phyloP scores from a whole-genome alignment of 2,329 filamentous ascomycete genomes.

The Sclerotinia spermophila region DNA sequence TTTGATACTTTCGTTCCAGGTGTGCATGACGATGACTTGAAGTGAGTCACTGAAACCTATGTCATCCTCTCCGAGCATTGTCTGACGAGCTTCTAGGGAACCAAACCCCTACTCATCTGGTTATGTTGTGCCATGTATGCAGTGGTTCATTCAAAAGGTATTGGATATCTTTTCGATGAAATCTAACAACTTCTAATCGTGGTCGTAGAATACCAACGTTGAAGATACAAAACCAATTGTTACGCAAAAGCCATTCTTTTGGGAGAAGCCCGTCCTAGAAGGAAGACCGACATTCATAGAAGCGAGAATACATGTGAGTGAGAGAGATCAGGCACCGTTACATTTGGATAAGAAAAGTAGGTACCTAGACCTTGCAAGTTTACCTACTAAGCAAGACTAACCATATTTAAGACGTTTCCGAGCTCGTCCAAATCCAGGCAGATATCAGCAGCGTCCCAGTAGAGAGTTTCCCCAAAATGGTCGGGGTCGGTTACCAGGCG shows the following conservation, averaged over 20 bases:
- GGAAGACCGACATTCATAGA: not conserved
- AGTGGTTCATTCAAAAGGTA: constrained; percentile 1
- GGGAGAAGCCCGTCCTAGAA: not conserved
- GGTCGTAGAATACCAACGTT: not conserved
- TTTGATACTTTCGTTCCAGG: not conserved
- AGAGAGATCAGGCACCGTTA: not conserved
- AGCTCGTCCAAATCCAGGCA: constrained; percentile 5
- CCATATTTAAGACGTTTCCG: not conserved
- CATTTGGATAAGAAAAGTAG: not conserved
- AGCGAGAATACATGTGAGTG: not conserved
- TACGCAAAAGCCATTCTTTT: not conserved
- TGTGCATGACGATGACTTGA: not conserved
- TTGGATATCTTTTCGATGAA: not conserved
- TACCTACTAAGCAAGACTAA: not conserved
- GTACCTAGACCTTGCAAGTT: not conserved
- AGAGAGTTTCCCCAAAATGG: not conserved
- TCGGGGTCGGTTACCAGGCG: not conserved
- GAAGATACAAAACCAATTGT: constrained; percentile 1
- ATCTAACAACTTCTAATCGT: not conserved
- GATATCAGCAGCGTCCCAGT: not conserved
- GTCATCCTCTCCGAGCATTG: no score
- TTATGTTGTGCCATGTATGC: not conserved
- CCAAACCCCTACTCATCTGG: not conserved
- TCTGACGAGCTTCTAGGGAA: not conserved
- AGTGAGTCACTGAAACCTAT: not conserved